Base-by-base conservation (phyloP, 805 yeast genomes). In the Saccharomycopsis schoenii region DNA sequence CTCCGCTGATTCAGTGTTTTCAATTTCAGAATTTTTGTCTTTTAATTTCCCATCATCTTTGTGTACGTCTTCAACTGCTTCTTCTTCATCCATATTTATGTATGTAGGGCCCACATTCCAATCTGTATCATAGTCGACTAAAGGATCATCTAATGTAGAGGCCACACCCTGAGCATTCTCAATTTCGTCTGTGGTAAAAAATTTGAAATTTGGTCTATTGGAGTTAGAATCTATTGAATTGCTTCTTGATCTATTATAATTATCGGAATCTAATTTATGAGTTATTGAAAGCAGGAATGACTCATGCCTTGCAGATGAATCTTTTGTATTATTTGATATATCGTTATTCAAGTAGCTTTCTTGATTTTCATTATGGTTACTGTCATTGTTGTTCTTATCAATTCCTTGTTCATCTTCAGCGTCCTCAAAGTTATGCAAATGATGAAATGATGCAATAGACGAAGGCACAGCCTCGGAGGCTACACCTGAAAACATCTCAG, bases 161-260 rank as follows among this genome's bases (percentile, higher is more conserved):
- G 93, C 80, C 5, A 72, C 76, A 56, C 97, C 97, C 59, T 88
- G 94, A 0, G 98, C 97, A 58, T 80, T 77, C 67, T 87, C 92
- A 55, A 93, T 85, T 66, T 90, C 94, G 60, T 88, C 89, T 3
- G 86, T 77, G 11, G 93, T 83, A 72, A 93, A 93, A 70, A 92
- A 93, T 63, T 83, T 81, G 74, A 94, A 93, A 60, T 84, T 77
- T 14, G 73, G 64, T 39, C 61, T 41, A 24, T 55, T 57, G 17
- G 29, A 15, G 24, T 29, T 57, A 4, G 63, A 69, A 17, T 71
- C 73, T 10, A 70, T 60, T 1, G 73, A 70, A 41, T 67, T 65
- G 12, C 77, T 73, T 25, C 77, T 67, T 17, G 74, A 72, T 40
- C 67, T 62, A 58, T 25, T 37, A 39, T 36, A 25, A 24, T 58